Percentiles rank a stretch among this genome's conserved stretches.
Conservation (phyloP, 352 stramenopile genomes). For the Phytophthora lateralis region DNA sequence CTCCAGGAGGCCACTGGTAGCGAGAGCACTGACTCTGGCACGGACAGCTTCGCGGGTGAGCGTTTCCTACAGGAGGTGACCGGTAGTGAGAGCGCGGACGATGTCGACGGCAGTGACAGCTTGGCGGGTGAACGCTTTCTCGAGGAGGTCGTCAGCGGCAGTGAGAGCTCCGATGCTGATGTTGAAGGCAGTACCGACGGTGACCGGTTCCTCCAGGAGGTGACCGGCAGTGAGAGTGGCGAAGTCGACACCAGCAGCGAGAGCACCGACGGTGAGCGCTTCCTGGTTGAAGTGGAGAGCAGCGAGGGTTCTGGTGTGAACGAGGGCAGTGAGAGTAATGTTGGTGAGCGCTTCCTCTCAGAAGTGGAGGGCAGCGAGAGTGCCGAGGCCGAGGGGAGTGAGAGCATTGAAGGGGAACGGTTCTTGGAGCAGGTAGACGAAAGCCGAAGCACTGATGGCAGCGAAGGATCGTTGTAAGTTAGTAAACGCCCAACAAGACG, state of each 20-base stretch:
- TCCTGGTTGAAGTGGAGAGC: constrained; percentile 3
- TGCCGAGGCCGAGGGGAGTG: constrained; percentile 1
- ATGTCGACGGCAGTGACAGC: neutral
- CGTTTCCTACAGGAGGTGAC: neutral
- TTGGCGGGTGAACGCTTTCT: neutral
- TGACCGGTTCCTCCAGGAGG: neutral
- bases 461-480: constrained; percentile 13
- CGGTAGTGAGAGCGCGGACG: neutral
- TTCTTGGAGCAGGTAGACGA: constrained; percentile 12
- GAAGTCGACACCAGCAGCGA: constrained; percentile 1
- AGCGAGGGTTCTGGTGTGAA: neutral
- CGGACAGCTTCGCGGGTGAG: neutral
- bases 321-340: neutral
- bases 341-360: neutral
- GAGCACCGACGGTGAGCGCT: neutral
- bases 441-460: constrained; percentile 4
- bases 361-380: neutral
- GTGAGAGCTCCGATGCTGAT: neutral
- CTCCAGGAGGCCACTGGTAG: neutral
- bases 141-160: neutral
- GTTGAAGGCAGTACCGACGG: neutral
- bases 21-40: neutral
- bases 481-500: neutral
- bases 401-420: constrained; percentile 13
- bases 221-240: neutral